Percentiles rank a stretch among this genome's conserved stretches.
Conservation (phyloP, 2,329 filamentous ascomycete genomes). For the Verticillium zaregamsianum region DNA sequence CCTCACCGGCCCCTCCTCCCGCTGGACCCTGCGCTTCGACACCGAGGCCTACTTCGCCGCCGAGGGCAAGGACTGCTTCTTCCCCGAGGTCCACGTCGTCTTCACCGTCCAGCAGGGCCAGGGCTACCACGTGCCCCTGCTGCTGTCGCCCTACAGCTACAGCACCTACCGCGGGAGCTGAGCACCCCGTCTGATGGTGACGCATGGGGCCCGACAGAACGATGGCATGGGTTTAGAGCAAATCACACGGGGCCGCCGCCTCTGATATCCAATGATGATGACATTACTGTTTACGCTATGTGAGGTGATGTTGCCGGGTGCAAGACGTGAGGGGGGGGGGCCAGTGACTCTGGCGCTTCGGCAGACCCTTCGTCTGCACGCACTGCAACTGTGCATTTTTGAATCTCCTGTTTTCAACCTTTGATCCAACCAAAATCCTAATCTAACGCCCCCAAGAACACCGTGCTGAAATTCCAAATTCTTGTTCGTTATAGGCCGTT, state of each 20-base stretch:
- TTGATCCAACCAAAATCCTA: not conserved
- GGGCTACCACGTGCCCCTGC: slow-evolving; percentile 75
- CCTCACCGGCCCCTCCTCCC: slow-evolving; percentile 39
- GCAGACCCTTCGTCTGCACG: not conserved
- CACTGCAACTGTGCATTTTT: not conserved
- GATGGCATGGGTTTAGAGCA: too few relatives aligned
- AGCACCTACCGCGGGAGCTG: slow-evolving; percentile 77
- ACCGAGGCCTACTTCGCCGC: slow-evolving; percentile 69
- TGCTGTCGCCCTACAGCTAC: slow-evolving; percentile 76
- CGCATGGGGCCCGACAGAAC: too few relatives aligned
- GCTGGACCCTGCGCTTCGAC: slow-evolving; percentile 70
- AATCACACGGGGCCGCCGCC: too few relatives aligned
- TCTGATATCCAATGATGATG: not conserved
- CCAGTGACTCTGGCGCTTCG: not conserved
- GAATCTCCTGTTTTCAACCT: not conserved
- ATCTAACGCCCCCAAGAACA: slow-evolving; percentile 3
- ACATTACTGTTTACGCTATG: not conserved
- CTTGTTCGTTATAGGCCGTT: slow-evolving; percentile 8
- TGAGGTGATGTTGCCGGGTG: not conserved
- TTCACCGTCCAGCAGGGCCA: slow-evolving; percentile 53
- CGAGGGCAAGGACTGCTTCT: slow-evolving; percentile 57
- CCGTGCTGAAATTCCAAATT: slow-evolving; percentile 6
- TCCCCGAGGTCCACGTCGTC: slow-evolving; percentile 53
- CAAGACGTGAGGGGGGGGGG: not conserved
- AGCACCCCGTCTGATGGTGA: slow-evolving; percentile 9